Base-by-base conservation (phyloP, 139 green algal species). In the Chlorella sp. region DNA sequence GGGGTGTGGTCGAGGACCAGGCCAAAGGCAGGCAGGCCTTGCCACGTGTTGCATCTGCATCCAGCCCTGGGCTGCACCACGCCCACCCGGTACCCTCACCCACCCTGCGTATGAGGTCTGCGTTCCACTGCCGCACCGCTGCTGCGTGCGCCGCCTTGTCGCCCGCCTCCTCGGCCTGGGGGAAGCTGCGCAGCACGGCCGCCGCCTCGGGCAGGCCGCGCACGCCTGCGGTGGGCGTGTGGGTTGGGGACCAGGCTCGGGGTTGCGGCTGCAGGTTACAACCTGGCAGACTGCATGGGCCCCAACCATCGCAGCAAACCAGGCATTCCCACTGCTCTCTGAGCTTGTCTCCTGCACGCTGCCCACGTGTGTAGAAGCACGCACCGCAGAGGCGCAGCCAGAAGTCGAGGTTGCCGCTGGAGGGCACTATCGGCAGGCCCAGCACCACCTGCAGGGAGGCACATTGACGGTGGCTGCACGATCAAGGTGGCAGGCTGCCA, bases 351-450 rank as follows among this genome's bases (percentile, higher is more conserved):
- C n/a, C n/a, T n/a, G n/a, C n/a, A n/a, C n/a, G n/a, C n/a, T n/a
- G n/a, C n/a, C n/a, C n/a, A n/a, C n/a, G n/a, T n/a, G n/a, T n/a
- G n/a, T n/a, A n/a, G n/a, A n/a, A n/a, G n/a, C 9, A 60, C 51
- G 51, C 51, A 60, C 51, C 77, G 85, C 87, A 92, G 36, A 96
- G 84, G 13, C 70, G 65, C 26, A 92, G 56, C 94, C 94, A 96
- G 84, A 96, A 96, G 5, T 85, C 79, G 32, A 93, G 77, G 70
- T 94, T 95, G 67, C 73, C 87, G 0, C 81, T 54, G 2, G 91
- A 94, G 67, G 86, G 90, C 19, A 93, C 78, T 67, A 92, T 85
- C 0, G 93, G 92, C 58, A 95, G 81, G 11, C 94, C 94, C 36
- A 95, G 83, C 30, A 96, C 74, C 36, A 96, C 40, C 81, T 76